phyloP scores from a whole-genome alignment of 306 rosid genomes.

The Citrullus mucosospermus region DNA sequence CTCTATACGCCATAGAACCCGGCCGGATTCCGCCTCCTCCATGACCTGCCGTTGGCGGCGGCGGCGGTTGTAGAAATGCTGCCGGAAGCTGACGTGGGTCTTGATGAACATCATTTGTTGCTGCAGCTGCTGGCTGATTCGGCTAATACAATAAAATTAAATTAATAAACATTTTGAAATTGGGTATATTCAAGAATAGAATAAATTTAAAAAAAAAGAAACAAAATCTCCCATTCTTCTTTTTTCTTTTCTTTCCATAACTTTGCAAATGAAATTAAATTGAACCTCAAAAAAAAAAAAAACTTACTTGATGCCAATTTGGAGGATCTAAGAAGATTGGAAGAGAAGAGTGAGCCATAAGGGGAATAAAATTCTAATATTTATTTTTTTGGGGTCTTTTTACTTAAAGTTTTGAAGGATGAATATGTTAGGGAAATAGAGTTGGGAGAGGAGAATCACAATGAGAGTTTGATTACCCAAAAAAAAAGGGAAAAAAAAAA shows the following conservation, averaged over 20 bases:
- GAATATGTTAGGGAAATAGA: background rate
- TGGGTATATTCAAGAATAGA: conserved; percentile 1
- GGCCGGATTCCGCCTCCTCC: conserved; percentile 33
- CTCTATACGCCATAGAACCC: conserved; percentile 74
- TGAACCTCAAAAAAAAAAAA: conserved; percentile 13
- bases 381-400: background rate
- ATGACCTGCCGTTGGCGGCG: conserved; percentile 5
- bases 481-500: background rate
- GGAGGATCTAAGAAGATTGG: conserved; percentile 94
- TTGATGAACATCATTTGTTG: conserved; percentile 15
- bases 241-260: background rate
- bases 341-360: conserved; percentile 85
- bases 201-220: background rate
- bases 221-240: background rate
- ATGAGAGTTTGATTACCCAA: background rate
- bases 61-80: conserved; percentile 11
- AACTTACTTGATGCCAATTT: conserved; percentile 89
- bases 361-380: conserved; percentile 17
- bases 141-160: background rate
- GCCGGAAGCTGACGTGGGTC: conserved; percentile 36
- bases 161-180: background rate
- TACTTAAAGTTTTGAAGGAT: conserved; percentile 1
- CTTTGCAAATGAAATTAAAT: background rate
- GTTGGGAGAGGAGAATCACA: background rate
- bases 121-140: background rate